phyloP scores from a whole-genome alignment of 2,329 filamentous ascomycete species.

The Phialophora macrospora region DNA sequence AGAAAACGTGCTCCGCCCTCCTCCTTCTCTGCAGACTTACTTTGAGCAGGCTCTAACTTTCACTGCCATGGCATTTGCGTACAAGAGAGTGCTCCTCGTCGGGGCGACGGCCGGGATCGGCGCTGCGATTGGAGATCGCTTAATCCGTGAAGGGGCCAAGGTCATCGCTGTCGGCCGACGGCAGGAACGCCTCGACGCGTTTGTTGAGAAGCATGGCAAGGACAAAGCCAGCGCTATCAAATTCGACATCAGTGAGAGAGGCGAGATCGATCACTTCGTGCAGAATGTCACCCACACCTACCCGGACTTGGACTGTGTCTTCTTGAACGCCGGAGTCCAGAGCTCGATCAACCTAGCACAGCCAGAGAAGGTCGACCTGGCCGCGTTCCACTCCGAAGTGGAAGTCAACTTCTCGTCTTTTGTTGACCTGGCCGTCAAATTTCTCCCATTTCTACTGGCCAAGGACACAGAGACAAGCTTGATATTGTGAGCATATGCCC shows the following conservation, averaged over 20 bases:
- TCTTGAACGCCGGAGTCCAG: conserved; percentile 65
- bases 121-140: conserved; percentile 53
- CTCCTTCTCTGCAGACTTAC: neutral
- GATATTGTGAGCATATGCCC: conserved; percentile 41
- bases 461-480: conserved; percentile 42
- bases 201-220: conserved; percentile 53
- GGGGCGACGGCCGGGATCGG: conserved; percentile 63
- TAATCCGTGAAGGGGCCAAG: conserved; percentile 56
- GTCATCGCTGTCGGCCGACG: conserved; percentile 64
- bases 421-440: conserved; percentile 52
- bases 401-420: conserved; percentile 57
- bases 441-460: conserved; percentile 53
- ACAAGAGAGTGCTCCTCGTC: conserved; percentile 61
- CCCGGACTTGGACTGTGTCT: conserved; percentile 60
- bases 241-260: conserved; percentile 56
- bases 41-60: neutral
- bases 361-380: conserved; percentile 52
- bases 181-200: conserved; percentile 56
- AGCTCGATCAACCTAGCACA: conserved; percentile 54
- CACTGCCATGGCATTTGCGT: conserved; percentile 57
- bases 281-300: conserved; percentile 46
- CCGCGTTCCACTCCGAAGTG: conserved; percentile 50
- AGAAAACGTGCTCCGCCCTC: neutral
- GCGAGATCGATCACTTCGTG: conserved; percentile 51
- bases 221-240: conserved; percentile 49